These are phyloP conservation scores for Aspergillus sp. DNA, from an alignment of 2,329 filamentous ascomycete genomes.

Conservation along the genomic window DNA sequence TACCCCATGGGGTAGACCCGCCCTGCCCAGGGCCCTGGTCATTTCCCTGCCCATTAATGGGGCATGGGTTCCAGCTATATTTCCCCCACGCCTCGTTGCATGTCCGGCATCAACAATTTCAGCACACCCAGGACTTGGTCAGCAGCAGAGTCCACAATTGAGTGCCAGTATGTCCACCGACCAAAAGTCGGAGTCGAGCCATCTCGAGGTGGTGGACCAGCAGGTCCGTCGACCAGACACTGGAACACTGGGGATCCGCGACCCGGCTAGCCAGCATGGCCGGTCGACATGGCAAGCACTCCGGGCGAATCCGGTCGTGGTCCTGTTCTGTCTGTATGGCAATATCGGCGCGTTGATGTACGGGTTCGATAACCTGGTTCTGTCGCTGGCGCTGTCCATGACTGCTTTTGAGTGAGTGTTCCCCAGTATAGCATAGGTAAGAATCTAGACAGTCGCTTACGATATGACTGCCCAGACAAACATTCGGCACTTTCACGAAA, in stretches of 20 bases:
- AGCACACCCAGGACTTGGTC: no score
- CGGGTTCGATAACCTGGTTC: conserved; percentile 8
- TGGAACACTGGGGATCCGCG: not conserved
- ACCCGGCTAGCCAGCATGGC: not conserved
- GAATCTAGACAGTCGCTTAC: no score
- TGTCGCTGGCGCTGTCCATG: conserved; percentile 3
- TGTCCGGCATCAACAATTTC: no score
- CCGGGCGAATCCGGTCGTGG: not conserved
- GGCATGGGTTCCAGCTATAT: no score
- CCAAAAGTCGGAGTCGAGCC: not conserved
- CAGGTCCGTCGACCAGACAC: no score
- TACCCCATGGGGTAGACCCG: no score
- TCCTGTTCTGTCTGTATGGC: conserved; percentile 1
- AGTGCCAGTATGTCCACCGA: not conserved
- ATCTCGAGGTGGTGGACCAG: not conserved
- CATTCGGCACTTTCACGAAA: not conserved
- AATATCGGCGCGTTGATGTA: conserved; percentile 6
- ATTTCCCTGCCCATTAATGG: no score
- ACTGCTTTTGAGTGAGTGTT: conserved; percentile 4
- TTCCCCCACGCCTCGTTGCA: no score
- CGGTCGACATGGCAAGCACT: not conserved
- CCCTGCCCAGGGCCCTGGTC: no score
- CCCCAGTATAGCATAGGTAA: no score
- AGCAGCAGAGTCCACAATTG: no score
- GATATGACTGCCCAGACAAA: not conserved